phyloP scores from a whole-genome alignment of 805 yeast species.

The Hanseniaspora lindneri region DNA sequence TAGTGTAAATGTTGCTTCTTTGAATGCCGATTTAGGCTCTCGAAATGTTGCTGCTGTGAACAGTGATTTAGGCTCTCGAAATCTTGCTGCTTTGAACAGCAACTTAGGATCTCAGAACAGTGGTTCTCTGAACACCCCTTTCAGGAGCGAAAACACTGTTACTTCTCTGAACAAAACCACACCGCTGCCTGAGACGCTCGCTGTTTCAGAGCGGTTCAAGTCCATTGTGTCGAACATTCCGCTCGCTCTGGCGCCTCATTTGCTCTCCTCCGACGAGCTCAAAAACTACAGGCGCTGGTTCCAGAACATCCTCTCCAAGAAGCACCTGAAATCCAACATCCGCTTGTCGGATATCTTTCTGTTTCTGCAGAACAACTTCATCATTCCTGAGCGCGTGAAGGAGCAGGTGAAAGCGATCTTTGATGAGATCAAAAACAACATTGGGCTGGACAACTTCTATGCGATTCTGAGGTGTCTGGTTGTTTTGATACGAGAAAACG shows the following conservation, averaged over 20 bases:
- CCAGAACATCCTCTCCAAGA: conserved; percentile 64
- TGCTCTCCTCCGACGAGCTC: conserved; percentile 64
- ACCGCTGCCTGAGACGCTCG: no score
- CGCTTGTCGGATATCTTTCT: conserved; percentile 64
- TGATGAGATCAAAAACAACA: conserved; percentile 39
- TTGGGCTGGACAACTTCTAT: conserved; percentile 84
- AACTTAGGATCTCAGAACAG: no score
- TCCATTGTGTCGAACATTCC: conserved; percentile 34
- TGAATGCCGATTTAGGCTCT: no score
- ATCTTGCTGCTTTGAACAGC: no score
- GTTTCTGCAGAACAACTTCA: conserved; percentile 65
- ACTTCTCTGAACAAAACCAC: no score
- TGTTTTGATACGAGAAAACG: conserved; percentile 42
- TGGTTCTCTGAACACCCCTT: no score
- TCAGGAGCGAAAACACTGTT: no score
- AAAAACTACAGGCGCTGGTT: conserved; percentile 90
- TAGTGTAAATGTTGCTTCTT: no score
- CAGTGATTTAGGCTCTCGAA: no score
- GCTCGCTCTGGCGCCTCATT: conserved; percentile 50
- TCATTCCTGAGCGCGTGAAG: conserved; percentile 41
- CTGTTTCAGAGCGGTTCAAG: conserved; percentile 30
- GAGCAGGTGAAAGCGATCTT: conserved; percentile 42
- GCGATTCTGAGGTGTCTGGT: conserved; percentile 72
- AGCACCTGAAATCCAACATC: conserved; percentile 48
- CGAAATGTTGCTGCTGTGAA: no score